Percentiles rank a stretch among this genome's conserved stretches.
phyloP scores from a whole-genome alignment of 768 basidiomycete species.

The Favolaschia claudopus region DNA sequence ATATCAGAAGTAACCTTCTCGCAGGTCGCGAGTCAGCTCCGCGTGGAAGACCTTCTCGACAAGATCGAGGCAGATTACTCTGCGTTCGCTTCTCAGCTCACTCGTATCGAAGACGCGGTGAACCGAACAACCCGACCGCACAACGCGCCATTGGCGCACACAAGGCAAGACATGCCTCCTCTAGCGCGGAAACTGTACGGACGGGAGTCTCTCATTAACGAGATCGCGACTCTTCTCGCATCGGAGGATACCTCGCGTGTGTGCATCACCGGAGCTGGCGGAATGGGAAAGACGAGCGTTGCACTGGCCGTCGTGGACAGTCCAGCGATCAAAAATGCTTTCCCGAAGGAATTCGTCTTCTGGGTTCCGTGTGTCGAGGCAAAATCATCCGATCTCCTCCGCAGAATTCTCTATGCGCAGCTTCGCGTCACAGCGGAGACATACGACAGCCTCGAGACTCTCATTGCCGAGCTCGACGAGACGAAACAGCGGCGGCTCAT shows the following conservation, averaged over 20 bases:
- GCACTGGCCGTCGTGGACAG: slow-evolving; percentile 39
- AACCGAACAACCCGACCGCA: not conserved
- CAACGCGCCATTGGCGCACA: not conserved
- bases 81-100: not conserved
- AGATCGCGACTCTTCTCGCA: not conserved
- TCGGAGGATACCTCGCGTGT: not conserved
- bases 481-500: too few relatives aligned
- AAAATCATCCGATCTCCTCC: too few relatives aligned
- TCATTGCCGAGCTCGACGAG: too few relatives aligned
- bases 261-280: too few relatives aligned
- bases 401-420: too few relatives aligned
- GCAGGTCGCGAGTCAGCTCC: not conserved
- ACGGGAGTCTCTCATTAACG: slow-evolving; percentile 12
- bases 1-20: not conserved
- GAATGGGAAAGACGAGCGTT: too few relatives aligned
- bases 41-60: not conserved
- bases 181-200: slow-evolving; percentile 9
- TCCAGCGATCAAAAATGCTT: slow-evolving; percentile 27
- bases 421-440: too few relatives aligned
- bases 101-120: not conserved
- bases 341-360: too few relatives aligned
- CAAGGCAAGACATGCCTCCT: slow-evolving; percentile 10
- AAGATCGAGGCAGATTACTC: not conserved
- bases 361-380: too few relatives aligned
- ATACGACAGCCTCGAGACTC: too few relatives aligned